Evolutionary conservation across 169 alveolate species (phyloP), one percentile per base, ranked within the genome.

Genomic region (Plasmodium gonderi): DNA sequence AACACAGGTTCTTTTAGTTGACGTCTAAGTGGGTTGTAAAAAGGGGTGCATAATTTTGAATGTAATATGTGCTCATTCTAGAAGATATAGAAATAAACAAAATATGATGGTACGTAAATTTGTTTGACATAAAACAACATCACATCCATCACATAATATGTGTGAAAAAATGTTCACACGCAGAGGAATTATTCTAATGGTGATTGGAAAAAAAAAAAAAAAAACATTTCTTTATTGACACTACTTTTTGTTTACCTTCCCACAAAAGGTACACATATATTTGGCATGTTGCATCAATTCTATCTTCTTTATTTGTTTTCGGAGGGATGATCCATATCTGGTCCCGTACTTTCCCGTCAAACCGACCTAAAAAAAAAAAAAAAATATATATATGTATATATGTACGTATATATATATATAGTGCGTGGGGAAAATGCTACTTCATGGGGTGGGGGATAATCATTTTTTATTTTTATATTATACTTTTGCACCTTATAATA

Each of bases 301-400:
- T 92, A 98, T 95, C 97, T 98, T 98, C 97, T 98, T 98, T 93
- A 98, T 98, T 93, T 97, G 98, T 95, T 99, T 99, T 93, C 99
- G 98, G 92, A 98, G 96, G 65, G 99, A 97, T 51, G 99, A 99
- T 51, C 99, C 99, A 94, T 99, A 99, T 89, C 99, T 98, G 33
- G 99, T 98, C n/a, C 99, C 99, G 97, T 98, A 99, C 96, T 98
- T 98, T 51, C 99, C 99, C 87, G 98, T 97, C 85, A 99, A 97
- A 80, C 99, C 99, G 95, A 99, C 99, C 98, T 99, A 89, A 54
- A 12, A 54, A 40, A 29, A 31, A 67, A 3, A 14, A 47, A 1
- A 78, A 82, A n/a, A n/a, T n/a, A n/a, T n/a, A n/a, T n/a, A 60
- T 38, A 9, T 12, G 42, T 44, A 3, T 7, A 31, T 9, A 17